Evolutionary conservation across 208 protist genomes (phyloP).

Genomic region (Novymonas esmeraldas): DNA sequence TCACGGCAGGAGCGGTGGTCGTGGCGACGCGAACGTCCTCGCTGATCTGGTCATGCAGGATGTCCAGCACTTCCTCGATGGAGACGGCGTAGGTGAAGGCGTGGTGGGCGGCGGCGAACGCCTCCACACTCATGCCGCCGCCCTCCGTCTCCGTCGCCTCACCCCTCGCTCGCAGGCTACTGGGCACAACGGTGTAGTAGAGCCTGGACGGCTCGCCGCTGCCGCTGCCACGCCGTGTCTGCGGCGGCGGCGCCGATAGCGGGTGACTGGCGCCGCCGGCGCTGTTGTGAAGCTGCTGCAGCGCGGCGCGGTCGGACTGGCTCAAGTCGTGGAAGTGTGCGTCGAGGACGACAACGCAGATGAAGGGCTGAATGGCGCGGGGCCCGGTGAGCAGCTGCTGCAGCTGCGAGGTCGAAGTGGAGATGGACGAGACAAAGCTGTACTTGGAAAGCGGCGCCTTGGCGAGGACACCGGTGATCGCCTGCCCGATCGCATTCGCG

Average conservation of each 20-base stretch:
- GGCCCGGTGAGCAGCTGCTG: slow-evolving; percentile 18
- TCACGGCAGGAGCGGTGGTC: neutral
- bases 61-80: slow-evolving; percentile 37
- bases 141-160: slow-evolving; percentile 1
- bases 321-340: slow-evolving; percentile 23
- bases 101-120: slow-evolving; percentile 22
- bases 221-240: neutral
- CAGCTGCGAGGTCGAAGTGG: slow-evolving; percentile 46
- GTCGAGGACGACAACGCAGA: slow-evolving; percentile 54
- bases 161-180: neutral
- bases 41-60: slow-evolving; percentile 25
- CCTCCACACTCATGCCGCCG: slow-evolving; percentile 23
- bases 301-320: slow-evolving; percentile 26
- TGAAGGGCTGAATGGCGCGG: slow-evolving; percentile 15
- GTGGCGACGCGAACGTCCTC: slow-evolving; percentile 9
- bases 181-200: slow-evolving; percentile 28
- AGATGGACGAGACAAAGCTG: slow-evolving; percentile 46
- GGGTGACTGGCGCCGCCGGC: neutral
- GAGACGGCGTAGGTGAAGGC: slow-evolving; percentile 30
- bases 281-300: slow-evolving; percentile 34
- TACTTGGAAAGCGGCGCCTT: slow-evolving; percentile 41
- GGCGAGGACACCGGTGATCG: slow-evolving; percentile 43
- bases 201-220: neutral
- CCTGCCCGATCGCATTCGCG: slow-evolving; percentile 36
- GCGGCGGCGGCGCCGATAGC: neutral